phyloP scores from a whole-genome alignment of 1,284 basidiomycete genomes.

The Heterobasidion occidentale region DNA sequence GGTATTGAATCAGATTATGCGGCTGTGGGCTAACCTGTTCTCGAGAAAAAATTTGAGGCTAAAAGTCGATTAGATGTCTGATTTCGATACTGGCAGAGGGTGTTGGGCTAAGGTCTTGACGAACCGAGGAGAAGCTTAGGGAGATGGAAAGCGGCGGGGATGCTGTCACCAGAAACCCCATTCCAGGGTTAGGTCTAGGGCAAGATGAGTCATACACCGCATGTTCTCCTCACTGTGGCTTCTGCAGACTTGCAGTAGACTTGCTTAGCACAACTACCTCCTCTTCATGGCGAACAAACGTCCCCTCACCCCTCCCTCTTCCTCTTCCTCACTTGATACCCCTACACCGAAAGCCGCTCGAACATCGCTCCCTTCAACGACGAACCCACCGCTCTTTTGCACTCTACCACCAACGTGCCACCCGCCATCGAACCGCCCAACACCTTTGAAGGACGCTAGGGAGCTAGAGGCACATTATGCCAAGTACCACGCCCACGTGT shows the following conservation, averaged over 20 bases:
- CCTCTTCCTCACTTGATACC: constrained; percentile 8
- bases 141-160: too few species aligned
- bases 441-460: constrained; percentile 47
- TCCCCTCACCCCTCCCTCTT: constrained; percentile 6
- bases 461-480: constrained; percentile 79
- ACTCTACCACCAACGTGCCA: constrained; percentile 80
- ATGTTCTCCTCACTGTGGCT: too few species aligned
- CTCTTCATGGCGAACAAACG: not conserved
- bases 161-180: not conserved
- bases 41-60: too few species aligned
- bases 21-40: too few species aligned
- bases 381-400: constrained; percentile 41
- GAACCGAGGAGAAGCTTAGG: too few species aligned
- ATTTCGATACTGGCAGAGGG: too few species aligned
- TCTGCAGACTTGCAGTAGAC: too few species aligned
- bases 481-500: constrained; percentile 78
- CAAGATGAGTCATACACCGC: not conserved
- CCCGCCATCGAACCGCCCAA: constrained; percentile 44
- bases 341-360: constrained; percentile 17
- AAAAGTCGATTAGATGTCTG: too few species aligned
- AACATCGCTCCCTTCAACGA: not conserved
- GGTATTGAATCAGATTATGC: too few species aligned
- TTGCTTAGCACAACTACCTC: not conserved
- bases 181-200: not conserved
- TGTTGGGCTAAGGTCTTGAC: too few species aligned